Evolutionary conservation across 2,329 filamentous ascomycete genomes (phyloP).

Genomic region (Aureobasidium uvarum): DNA sequence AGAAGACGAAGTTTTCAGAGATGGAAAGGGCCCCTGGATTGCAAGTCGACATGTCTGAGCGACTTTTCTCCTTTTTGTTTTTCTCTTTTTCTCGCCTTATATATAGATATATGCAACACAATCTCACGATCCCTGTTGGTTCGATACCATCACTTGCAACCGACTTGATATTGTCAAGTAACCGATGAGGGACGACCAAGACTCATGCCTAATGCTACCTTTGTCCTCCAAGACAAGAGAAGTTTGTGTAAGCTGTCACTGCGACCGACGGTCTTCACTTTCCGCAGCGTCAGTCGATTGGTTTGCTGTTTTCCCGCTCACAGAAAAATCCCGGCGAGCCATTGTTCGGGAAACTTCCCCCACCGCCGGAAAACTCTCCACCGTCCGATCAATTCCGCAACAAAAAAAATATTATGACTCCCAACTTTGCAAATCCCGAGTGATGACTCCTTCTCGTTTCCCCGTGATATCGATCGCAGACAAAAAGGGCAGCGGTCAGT

Average conservation of each 20-base stretch:
- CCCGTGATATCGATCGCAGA: background rate
- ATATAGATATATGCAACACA: background rate
- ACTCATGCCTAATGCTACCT: too few relatives aligned
- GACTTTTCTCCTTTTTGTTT: background rate
- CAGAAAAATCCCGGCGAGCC: too few relatives aligned
- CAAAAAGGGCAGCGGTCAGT: background rate
- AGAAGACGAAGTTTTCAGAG: slow-evolving; percentile 21
- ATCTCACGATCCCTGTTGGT: background rate
- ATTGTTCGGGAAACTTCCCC: background rate
- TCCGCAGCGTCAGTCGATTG: too few relatives aligned
- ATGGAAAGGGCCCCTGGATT: slow-evolving; percentile 20
- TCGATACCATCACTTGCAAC: background rate
- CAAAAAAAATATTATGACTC: background rate
- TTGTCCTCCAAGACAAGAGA: too few relatives aligned
- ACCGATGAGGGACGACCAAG: too few relatives aligned
- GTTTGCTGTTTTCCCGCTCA: too few relatives aligned
- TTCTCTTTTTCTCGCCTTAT: background rate
- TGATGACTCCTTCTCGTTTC: background rate
- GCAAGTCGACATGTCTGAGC: slow-evolving; percentile 2
- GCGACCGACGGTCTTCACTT: too few relatives aligned
- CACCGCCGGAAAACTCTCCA: background rate
- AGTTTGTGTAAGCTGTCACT: too few relatives aligned
- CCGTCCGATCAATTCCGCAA: too few relatives aligned
- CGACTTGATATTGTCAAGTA: background rate
- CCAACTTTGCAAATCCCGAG: background rate